Evolutionary conservation across 1,139 yeast genomes (phyloP).

Genomic region (Zygoascus meyerae): DNA sequence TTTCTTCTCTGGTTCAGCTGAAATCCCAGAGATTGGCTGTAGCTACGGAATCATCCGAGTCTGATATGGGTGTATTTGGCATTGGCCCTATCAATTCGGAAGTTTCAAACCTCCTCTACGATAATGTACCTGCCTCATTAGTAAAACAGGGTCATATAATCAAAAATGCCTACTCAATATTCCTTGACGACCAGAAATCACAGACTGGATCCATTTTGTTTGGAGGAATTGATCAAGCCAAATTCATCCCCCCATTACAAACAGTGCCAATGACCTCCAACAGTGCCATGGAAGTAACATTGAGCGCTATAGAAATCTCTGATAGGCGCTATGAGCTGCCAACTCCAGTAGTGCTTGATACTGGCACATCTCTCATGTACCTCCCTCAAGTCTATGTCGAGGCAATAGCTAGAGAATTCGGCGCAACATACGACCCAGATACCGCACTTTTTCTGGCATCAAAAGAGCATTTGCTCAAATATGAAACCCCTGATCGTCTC

Average conservation of each 20-base stretch:
- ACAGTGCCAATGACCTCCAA: conserved; percentile 37
- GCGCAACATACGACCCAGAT: conserved; percentile 34
- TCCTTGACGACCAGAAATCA: conserved; percentile 38
- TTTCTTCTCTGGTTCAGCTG: conserved; percentile 9
- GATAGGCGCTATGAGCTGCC: conserved; percentile 3
- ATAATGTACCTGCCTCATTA: conserved; percentile 55
- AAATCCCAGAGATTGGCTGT: conserved; percentile 22
- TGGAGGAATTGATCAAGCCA: conserved; percentile 56
- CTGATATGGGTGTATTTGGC: conserved; percentile 26
- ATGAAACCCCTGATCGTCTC: conserved; percentile 27
- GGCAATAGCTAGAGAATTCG: conserved; percentile 23
- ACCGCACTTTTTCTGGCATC: conserved; percentile 38
- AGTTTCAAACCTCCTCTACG: conserved; percentile 34
- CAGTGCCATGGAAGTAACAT: conserved; percentile 18
- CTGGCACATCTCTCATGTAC: conserved; percentile 36
- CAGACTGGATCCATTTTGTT: conserved; percentile 45
- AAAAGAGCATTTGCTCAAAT: conserved; percentile 18
- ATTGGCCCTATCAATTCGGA: conserved; percentile 25
- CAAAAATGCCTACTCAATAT: conserved; percentile 50
- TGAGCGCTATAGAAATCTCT: conserved; percentile 13
- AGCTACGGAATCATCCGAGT: conserved; percentile 23
- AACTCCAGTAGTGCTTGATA: conserved; percentile 28
- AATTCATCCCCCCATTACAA: conserved; percentile 44
- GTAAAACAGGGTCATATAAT: conserved; percentile 47
- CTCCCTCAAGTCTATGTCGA: conserved; percentile 27